phyloP scores from a whole-genome alignment of 495 filamentous ascomycete species.

The Penicillium maclennaniae region DNA sequence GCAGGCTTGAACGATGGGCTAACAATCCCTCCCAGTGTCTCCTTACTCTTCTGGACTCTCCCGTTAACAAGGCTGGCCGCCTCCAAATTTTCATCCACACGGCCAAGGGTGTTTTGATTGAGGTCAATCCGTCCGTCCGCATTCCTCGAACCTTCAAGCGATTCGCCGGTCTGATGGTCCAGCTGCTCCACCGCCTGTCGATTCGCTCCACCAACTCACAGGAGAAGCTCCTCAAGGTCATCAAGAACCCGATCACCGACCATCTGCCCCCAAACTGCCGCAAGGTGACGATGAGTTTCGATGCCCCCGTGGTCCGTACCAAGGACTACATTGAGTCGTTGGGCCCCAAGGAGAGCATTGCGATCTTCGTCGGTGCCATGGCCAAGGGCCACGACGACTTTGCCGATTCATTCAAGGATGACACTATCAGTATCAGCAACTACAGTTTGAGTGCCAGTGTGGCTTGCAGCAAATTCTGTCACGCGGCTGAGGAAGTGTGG shows the following conservation, averaged over 20 bases:
- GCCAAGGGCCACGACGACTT: slow-evolving; percentile 95
- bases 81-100: slow-evolving; percentile 99
- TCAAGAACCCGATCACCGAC: slow-evolving; percentile 95
- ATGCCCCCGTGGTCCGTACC: slow-evolving; percentile 79
- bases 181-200: slow-evolving; percentile 92
- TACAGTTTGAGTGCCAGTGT: slow-evolving; percentile 95
- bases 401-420: slow-evolving; percentile 89
- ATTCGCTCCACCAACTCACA: slow-evolving; percentile 94
- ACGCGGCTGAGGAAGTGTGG: slow-evolving; percentile 96
- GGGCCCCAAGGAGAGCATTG: slow-evolving; percentile 80
- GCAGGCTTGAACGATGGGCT: background rate
- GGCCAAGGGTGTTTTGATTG: slow-evolving; percentile 92
- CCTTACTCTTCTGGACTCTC: slow-evolving; percentile 94
- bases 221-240: slow-evolving; percentile 95
- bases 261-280: slow-evolving; percentile 96
- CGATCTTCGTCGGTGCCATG: slow-evolving; percentile 98
- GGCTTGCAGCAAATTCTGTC: slow-evolving; percentile 98
- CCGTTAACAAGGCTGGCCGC: slow-evolving; percentile 95
- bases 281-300: slow-evolving; percentile 93
- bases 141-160: slow-evolving; percentile 98
- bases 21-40: slow-evolving; percentile 62
- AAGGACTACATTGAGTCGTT: slow-evolving; percentile 82
- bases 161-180: slow-evolving; percentile 97
- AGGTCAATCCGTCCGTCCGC: slow-evolving; percentile 93
- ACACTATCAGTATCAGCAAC: slow-evolving; percentile 96